Conservation (phyloP, 2,329 filamentous ascomycete species). For the Fusarium redolens region DNA sequence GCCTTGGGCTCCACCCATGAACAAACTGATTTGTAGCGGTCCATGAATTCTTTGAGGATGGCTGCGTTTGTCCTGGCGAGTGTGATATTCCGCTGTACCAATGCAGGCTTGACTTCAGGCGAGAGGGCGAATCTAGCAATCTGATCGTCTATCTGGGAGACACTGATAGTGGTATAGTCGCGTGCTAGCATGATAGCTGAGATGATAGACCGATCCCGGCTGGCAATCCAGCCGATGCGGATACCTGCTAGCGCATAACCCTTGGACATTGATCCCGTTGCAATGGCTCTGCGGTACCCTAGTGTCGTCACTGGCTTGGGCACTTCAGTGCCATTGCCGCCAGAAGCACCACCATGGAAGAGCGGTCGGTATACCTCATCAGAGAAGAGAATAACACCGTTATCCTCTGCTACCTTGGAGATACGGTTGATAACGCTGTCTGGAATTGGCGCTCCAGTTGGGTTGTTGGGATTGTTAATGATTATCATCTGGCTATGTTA, state of each 20-base stretch:
- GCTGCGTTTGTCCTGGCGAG: slow-evolving; percentile 76
- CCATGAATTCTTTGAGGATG: slow-evolving; percentile 74
- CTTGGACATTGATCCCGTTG: slow-evolving; percentile 86
- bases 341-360: slow-evolving; percentile 72
- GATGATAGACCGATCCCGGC: slow-evolving; percentile 70
- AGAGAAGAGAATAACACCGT: slow-evolving; percentile 74
- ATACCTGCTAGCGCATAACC: slow-evolving; percentile 86
- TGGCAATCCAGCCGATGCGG: slow-evolving; percentile 84
- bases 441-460: slow-evolving; percentile 78
- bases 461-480: slow-evolving; percentile 82
- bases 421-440: slow-evolving; percentile 69
- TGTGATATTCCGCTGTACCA: slow-evolving; percentile 65
- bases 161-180: slow-evolving; percentile 88
- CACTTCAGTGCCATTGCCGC: slow-evolving; percentile 56
- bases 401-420: slow-evolving; percentile 70
- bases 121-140: slow-evolving; percentile 81
- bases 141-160: slow-evolving; percentile 82
- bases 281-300: slow-evolving; percentile 76
- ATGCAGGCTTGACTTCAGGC: slow-evolving; percentile 50
- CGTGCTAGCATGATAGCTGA: slow-evolving; percentile 72
- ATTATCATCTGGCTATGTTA: slow-evolving; percentile 55
- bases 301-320: slow-evolving; percentile 75
- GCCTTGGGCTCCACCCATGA: slow-evolving; percentile 80
- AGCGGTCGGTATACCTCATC: slow-evolving; percentile 89
- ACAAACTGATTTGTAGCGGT: slow-evolving; percentile 70